Evolutionary conservation across 2,329 filamentous ascomycete species (phyloP).

Genomic region (Zymoseptoria passerinii): DNA sequence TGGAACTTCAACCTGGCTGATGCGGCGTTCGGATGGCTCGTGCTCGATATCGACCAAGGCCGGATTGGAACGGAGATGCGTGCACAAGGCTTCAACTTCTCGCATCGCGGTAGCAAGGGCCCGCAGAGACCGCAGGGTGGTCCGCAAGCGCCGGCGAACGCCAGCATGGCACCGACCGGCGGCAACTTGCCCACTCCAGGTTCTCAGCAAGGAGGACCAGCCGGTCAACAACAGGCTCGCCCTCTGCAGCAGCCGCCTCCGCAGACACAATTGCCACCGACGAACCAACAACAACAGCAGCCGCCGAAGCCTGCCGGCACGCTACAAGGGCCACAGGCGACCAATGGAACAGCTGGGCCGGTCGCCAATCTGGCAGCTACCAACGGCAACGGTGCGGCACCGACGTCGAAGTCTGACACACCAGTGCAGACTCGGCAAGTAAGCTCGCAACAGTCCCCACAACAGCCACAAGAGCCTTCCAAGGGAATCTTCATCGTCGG

Average conservation of each 20-base stretch:
- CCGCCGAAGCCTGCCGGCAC: constrained; percentile 15
- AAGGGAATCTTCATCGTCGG: constrained; percentile 78
- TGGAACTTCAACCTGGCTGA: constrained; percentile 99
- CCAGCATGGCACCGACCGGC: constrained; percentile 31
- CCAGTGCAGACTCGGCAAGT: constrained; percentile 42
- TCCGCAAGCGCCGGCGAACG: constrained; percentile 31
- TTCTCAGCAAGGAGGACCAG: constrained; percentile 27
- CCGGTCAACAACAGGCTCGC: constrained; percentile 31
- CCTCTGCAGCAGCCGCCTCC: constrained; percentile 26
- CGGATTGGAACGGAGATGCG: constrained; percentile 98
- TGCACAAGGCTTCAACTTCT: constrained; percentile 98
- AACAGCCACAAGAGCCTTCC: constrained; percentile 40
- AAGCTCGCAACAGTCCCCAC: constrained; percentile 17
- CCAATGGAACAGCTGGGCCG: constrained; percentile 23
- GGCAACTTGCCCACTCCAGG: constrained; percentile 33
- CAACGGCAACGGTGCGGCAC: constrained; percentile 42
- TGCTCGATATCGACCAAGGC: constrained; percentile 89
- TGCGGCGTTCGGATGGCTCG: constrained; percentile 91
- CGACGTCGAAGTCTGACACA: constrained; percentile 33
- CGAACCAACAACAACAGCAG: constrained; percentile 23
- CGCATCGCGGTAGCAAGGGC: constrained; percentile 78
- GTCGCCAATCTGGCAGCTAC: constrained; percentile 29
- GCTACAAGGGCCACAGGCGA: constrained; percentile 17
- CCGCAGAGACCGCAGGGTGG: constrained; percentile 33
- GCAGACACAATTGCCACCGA: constrained; percentile 17